Conservation (phyloP, 139 green algal species). For the Desmodesmus armatus region DNA sequence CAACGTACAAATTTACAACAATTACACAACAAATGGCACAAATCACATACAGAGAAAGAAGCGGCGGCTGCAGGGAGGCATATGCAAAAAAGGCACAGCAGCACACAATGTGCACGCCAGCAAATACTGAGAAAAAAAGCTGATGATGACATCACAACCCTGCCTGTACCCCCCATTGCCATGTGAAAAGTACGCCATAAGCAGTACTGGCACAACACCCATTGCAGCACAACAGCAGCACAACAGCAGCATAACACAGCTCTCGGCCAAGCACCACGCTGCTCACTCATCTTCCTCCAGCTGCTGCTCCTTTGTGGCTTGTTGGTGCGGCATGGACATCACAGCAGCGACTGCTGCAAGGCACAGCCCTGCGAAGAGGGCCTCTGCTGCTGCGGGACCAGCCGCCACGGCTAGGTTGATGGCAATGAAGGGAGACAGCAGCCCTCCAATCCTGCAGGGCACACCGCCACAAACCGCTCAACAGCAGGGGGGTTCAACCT, state of each 20-base stretch:
- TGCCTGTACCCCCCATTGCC: too few species aligned
- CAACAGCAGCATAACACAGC: neutral
- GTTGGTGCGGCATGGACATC: neutral
- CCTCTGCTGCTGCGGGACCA: slow-evolving; percentile 1
- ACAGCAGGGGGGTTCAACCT: neutral
- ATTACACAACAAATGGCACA: too few species aligned
- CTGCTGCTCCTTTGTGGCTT: neutral
- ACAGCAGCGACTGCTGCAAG: slow-evolving; percentile 12
- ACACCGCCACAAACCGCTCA: neutral
- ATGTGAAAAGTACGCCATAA: too few species aligned
- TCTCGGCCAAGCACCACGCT: neutral
- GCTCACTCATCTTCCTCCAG: slow-evolving; percentile 1
- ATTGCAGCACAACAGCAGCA: neutral
- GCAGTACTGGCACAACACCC: neutral
- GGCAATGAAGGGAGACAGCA: slow-evolving; percentile 77
- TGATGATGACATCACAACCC: too few species aligned
- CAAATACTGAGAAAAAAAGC: too few species aligned
- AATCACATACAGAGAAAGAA: too few species aligned
- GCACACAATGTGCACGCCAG: too few species aligned
- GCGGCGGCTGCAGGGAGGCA: too few species aligned
- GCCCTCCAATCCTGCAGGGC: slow-evolving; percentile 63
- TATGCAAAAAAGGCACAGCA: too few species aligned
- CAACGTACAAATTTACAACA: too few species aligned
- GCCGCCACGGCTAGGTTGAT: slow-evolving; percentile 66
- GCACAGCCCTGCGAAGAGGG: neutral